These are phyloP conservation scores for Xylogone sp. DNA, from an alignment of 2,329 filamentous ascomycete genomes.

Conservation along the genomic window DNA sequence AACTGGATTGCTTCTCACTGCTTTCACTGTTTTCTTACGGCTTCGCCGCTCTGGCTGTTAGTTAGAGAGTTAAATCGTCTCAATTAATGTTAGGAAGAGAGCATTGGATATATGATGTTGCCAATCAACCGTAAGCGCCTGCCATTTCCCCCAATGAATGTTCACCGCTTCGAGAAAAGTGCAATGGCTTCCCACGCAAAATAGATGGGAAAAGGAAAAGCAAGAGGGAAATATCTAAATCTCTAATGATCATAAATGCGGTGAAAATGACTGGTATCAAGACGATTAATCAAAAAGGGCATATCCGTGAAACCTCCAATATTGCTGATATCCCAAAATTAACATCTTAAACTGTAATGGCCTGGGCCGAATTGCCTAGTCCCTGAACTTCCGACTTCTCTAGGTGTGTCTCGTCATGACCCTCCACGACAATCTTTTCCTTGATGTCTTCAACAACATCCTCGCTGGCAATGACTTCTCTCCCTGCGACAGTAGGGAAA, in stretches of 20 bases:
- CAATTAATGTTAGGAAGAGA: no score
- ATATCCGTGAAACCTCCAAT: not conserved
- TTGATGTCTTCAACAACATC: constrained; percentile 24
- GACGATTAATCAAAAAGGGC: not conserved
- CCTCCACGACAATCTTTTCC: constrained; percentile 21
- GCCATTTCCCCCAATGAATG: no score
- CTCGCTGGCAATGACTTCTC: constrained; percentile 44
- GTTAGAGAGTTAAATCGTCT: no score
- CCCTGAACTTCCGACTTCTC: constrained; percentile 14
- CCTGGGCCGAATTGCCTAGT: constrained; percentile 7
- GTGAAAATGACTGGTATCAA: not conserved
- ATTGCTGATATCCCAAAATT: not conserved
- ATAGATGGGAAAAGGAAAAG: not conserved
- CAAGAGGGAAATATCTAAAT: not conserved
- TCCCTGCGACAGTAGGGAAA: constrained; percentile 58
- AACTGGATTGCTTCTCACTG: no score
- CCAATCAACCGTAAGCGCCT: no score
- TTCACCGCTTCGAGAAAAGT: not conserved
- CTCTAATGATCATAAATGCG: not conserved
- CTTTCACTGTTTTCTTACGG: no score
- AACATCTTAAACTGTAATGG: not conserved
- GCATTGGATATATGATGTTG: no score
- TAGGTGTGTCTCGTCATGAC: constrained; percentile 19
- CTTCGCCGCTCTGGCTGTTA: no score
- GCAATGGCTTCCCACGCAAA: not conserved